phyloP scores from a whole-genome alignment of 2,329 filamentous ascomycete species.

The Penicillium sp. region DNA sequence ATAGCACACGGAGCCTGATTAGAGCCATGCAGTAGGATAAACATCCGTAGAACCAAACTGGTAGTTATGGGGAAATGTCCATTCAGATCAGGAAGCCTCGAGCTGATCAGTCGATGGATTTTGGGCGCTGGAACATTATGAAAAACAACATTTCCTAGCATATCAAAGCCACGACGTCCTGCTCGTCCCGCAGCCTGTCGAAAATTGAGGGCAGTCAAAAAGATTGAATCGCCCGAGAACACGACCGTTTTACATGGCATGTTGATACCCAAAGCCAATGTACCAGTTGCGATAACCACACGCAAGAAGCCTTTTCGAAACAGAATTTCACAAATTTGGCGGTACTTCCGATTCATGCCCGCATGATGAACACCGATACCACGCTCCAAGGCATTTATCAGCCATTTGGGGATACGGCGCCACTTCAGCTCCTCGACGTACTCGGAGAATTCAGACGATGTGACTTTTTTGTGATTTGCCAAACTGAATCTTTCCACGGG shows the following conservation, averaged over 20 bases:
- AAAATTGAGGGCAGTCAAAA: conserved; percentile 69
- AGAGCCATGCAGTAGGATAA: conserved; percentile 62
- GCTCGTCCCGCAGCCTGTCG: conserved; percentile 72
- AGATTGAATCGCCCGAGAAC: conserved; percentile 68
- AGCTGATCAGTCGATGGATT: conserved; percentile 65
- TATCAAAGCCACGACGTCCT: conserved; percentile 72
- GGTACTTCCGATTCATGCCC: conserved; percentile 72
- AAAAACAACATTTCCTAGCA: conserved; percentile 77
- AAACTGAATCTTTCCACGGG: too few species aligned
- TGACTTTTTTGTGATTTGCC: too few species aligned
- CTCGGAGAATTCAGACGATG: too few species aligned
- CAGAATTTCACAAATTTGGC: conserved; percentile 52
- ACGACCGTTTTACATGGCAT: conserved; percentile 80
- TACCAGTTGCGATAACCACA: conserved; percentile 70
- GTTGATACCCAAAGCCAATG: conserved; percentile 71
- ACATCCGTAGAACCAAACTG: conserved; percentile 63
- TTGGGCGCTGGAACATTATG: conserved; percentile 59
- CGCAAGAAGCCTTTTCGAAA: conserved; percentile 60
- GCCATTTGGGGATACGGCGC: conserved; percentile 7
- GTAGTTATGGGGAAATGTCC: conserved; percentile 76
- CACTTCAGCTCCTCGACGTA: too few species aligned
- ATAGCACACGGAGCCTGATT: conserved; percentile 58
- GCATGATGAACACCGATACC: conserved; percentile 74
- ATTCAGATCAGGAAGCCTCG: conserved; percentile 65
- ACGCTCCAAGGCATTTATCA: conserved; percentile 59